These are phyloP conservation scores for Cichorium intybus DNA, from an alignment of 140 eudicot species.

Conservation along the genomic window DNA sequence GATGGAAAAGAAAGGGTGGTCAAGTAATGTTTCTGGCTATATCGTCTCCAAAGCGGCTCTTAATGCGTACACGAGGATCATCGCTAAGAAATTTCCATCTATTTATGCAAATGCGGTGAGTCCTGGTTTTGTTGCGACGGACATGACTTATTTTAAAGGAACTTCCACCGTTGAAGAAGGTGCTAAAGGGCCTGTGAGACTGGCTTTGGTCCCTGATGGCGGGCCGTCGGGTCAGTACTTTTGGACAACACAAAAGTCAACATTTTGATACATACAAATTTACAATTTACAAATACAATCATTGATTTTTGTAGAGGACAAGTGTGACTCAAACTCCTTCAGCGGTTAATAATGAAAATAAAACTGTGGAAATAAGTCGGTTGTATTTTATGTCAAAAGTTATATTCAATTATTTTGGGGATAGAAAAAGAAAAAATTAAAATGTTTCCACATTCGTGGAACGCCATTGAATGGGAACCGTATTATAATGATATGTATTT, in stretches of 20 bases:
- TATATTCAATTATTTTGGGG: too few species aligned
- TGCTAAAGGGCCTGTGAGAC: constrained; percentile 24
- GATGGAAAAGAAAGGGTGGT: constrained; percentile 31
- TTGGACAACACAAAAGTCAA: background rate
- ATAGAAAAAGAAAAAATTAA: too few species aligned
- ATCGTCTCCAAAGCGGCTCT: constrained; percentile 32
- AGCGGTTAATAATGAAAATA: too few species aligned
- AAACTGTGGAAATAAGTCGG: too few species aligned
- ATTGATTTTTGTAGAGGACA: too few species aligned
- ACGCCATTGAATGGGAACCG: too few species aligned
- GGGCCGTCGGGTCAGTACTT: constrained; percentile 31
- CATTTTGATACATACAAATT: background rate
- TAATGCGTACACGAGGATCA: constrained; percentile 26
- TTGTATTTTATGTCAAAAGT: too few species aligned
- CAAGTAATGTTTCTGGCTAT: constrained; percentile 30
- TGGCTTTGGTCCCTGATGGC: constrained; percentile 31
- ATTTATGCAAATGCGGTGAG: constrained; percentile 21
- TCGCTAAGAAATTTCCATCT: constrained; percentile 25
- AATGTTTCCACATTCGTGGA: too few species aligned
- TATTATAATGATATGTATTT: too few species aligned
- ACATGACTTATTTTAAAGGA: constrained; percentile 23
- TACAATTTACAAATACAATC: too few species aligned
- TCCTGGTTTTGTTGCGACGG: constrained; percentile 31
- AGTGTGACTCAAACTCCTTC: too few species aligned
- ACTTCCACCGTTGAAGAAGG: constrained; percentile 31